A percentile compares a stretch with the other conserved stretches of the same genome.
Evolutionary conservation across 768 basidiomycete genomes (phyloP).

Genomic region (Lentinula raphanica): DNA sequence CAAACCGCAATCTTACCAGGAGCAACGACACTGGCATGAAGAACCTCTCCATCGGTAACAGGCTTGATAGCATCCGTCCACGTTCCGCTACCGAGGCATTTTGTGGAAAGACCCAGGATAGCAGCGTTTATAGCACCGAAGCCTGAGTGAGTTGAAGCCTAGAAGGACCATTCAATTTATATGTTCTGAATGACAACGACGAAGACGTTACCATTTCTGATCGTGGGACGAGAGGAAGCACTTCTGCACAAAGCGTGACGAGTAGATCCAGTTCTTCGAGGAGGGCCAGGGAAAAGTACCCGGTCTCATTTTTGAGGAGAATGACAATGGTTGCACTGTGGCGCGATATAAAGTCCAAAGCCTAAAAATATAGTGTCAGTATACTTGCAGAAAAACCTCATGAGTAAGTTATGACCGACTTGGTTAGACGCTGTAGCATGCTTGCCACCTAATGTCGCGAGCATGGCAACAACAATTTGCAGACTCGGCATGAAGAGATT

Average conservation of each 20-base stretch:
- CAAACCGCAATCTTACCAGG: slow-evolving; percentile 39
- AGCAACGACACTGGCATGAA: slow-evolving; percentile 46
- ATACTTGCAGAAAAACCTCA: no score
- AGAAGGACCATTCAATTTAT: background rate
- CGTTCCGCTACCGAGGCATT: slow-evolving; percentile 54
- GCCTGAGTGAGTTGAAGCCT: slow-evolving; percentile 64
- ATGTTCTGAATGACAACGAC: slow-evolving; percentile 6
- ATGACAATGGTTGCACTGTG: slow-evolving; percentile 84
- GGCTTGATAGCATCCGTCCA: slow-evolving; percentile 58
- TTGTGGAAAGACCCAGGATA: slow-evolving; percentile 69
- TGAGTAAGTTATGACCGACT: slow-evolving; percentile 30
- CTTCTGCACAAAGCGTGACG: slow-evolving; percentile 61
- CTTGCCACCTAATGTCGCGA: slow-evolving; percentile 70
- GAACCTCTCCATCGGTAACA: slow-evolving; percentile 60
- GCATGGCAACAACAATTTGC: slow-evolving; percentile 71
- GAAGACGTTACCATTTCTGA: slow-evolving; percentile 63
- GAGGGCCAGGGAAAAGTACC: slow-evolving; percentile 54
- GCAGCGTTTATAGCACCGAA: slow-evolving; percentile 85
- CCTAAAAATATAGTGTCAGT: no score
- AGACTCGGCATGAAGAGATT: slow-evolving; percentile 84
- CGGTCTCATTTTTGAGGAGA: slow-evolving; percentile 70
- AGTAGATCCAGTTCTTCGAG: slow-evolving; percentile 80
- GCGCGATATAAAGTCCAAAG: slow-evolving; percentile 71
- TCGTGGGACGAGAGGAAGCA: slow-evolving; percentile 68
- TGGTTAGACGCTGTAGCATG: slow-evolving; percentile 68